Evolutionary conservation across 1,284 basidiomycete species (phyloP), one percentile per base, ranked within the genome.

Genomic region (Pseudozyma sp.): DNA sequence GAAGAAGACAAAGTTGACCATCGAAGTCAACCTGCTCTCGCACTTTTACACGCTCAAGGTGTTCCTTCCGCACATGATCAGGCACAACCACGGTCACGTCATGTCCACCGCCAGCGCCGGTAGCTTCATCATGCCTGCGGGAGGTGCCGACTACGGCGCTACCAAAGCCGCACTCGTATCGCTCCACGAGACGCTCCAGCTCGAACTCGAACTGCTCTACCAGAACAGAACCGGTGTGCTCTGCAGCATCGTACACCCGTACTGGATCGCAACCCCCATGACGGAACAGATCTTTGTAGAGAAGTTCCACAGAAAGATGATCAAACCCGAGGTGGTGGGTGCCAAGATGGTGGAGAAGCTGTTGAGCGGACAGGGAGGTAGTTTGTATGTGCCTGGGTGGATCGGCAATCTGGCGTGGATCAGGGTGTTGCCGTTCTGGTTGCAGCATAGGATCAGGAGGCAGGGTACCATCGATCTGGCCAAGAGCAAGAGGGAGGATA

Each of bases 81-180:
- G 69, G 13, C 34, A 53, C 40, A 83, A 83, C 64, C 82, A 82
- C 64, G 82, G 82, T 14, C 81, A 83, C 61, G 53, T 82, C 50
- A 56, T 84, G 55, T 67, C 69, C 4, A 66, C 77, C 29, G 82
- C 82, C 7, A 75, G 70, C 31, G 73, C 73, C 3, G 80, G 68
- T 13, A 71, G 68, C 29, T 82, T 81, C 68, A 71, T 63, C 55
- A 75, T 80, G 51, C 75, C 79, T 34, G 76, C 81, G 1, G 69
- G 75, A 16, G 77, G 81, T 30, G 61, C 68, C 9, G 72, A 79
- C 48, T 84, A 84, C 57, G 68, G 74, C 40, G 75, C 68, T 17
- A 76, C 65, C 59, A 84, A 84, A 55, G 68, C 75, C 0, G 82
- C 68, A 6, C 70, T 81, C 7, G 54, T 84, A 0, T 62, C 81